Evolutionary conservation across 768 basidiomycete genomes (phyloP).

Genomic region (Phaeotremella fagi): DNA sequence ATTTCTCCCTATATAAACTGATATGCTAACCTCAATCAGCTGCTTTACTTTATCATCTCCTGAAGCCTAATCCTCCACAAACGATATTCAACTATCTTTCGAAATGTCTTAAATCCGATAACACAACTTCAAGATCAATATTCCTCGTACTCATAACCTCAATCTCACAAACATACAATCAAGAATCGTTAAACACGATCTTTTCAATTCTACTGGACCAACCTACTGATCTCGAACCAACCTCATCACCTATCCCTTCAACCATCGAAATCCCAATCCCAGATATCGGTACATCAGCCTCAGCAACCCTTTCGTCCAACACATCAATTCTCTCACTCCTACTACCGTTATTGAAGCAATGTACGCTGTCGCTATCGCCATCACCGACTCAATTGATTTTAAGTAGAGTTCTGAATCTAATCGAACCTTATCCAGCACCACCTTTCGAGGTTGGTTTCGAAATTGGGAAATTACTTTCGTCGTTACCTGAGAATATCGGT

Average conservation of each 20-base stretch:
- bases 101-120: conserved; percentile 5
- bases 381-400: conserved; percentile 15
- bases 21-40: conserved; percentile 4
- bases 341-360: conserved; percentile 24
- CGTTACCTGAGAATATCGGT: conserved; percentile 23
- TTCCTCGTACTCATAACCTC: conserved; percentile 2
- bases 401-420: conserved; percentile 10
- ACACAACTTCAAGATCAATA: conserved; percentile 10
- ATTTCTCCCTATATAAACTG: background rate
- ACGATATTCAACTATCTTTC: conserved; percentile 25
- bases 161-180: background rate
- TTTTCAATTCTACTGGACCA: conserved; percentile 6
- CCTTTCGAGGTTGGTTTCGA: conserved; percentile 38
- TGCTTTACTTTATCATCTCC: conserved; percentile 9
- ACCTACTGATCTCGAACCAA: conserved; percentile 10
- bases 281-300: conserved; percentile 31
- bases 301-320: conserved; percentile 8
- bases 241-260: conserved; percentile 10
- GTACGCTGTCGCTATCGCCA: conserved; percentile 5
- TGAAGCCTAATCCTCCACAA: conserved; percentile 14
- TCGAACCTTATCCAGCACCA: conserved; percentile 32
- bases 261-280: background rate
- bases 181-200: no score
- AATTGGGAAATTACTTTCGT: conserved; percentile 21
- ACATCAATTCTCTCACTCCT: conserved; percentile 16